Base-by-base conservation (phyloP, 768 basidiomycete species). In the Dacryopinax primogenitus region DNA sequence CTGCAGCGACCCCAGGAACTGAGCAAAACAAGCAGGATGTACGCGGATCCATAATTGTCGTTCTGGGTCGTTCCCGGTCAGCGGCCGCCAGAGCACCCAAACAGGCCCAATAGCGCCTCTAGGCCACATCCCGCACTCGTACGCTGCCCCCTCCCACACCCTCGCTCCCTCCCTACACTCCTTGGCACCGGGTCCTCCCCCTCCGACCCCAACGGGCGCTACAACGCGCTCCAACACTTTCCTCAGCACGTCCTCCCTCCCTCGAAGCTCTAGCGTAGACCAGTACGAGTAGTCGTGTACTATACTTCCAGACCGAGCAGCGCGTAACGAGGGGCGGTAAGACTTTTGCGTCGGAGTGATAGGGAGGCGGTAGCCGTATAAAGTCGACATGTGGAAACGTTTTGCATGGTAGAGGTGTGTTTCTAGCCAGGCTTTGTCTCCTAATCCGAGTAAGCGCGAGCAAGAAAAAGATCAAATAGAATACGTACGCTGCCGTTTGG, bases 341-440 rank as follows among this genome's bases (percentile, higher is more conserved):
- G 91, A 81, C 72, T 97, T 99, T 71, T 94, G 90, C 0, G 93
- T 93, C 0, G 95, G 93, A 1, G 84, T 84, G 1, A 87, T 76
- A 6, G 94, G 89, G 64, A 99, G 78, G 69, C 91, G 81, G 73
- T 91, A 92, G 0, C 91, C 92, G 93, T 93, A 98, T 74, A 90
- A 80, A 68, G 85, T 86, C 69, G 86, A 82, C 95, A 98, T 97
- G 67, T 87, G 84, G 86, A 95, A 95, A 4, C 96, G 84, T 75
- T 97, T 98, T 0, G 93, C 90, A 70, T 97, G 95, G 92, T 93
- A 98, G 21, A 98, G 76, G 73, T 99, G 96, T 3, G 93, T 95
- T 72, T 95, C 92, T 0, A 99, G 83, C 95, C 95, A 98, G 13
- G 81, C 77, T 74, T 97, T 97, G 68, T 89, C 81, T 33, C 79